Conservation (phyloP, 179 eudicot genomes). For the Monotropa hypopitys region DNA sequence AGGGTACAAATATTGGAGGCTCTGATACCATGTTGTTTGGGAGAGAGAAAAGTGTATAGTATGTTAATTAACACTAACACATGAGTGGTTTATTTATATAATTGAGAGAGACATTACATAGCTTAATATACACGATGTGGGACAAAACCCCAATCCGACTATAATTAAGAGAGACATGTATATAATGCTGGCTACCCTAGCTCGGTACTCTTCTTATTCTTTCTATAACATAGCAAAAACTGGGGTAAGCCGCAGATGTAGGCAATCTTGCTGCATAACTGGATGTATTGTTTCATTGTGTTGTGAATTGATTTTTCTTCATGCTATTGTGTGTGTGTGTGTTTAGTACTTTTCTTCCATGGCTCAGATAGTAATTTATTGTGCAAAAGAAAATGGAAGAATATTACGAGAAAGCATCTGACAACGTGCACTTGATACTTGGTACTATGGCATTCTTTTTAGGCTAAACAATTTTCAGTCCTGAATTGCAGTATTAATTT, state of each 20-base stretch:
- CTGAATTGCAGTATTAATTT: slow-evolving; percentile 5
- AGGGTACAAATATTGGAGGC: too few species aligned
- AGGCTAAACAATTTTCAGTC: neutral
- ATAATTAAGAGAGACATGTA: too few species aligned
- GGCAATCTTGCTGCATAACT: neutral
- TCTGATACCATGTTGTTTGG: too few species aligned
- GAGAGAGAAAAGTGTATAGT: too few species aligned
- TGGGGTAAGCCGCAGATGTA: neutral
- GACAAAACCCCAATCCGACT: too few species aligned
- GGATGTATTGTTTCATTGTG: neutral
- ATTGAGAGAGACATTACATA: too few species aligned
- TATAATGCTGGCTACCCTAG: neutral
- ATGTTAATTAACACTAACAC: too few species aligned
- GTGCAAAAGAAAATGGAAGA: neutral
- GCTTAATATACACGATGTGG: too few species aligned
- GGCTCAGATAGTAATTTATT: neutral
- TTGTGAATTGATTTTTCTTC: neutral
- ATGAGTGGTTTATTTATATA: too few species aligned
- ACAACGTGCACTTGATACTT: neutral
- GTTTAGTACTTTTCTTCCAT: neutral
- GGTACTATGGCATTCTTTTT: neutral
- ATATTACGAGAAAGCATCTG: neutral
- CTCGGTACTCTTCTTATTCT: neutral
- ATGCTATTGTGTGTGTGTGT: neutral
- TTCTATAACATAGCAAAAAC: neutral